Percentiles rank a stretch among this genome's conserved stretches.
These are phyloP conservation scores for Blastocystis sp. DNA, from an alignment of 352 stramenopile genomes.

Conservation along the genomic window DNA sequence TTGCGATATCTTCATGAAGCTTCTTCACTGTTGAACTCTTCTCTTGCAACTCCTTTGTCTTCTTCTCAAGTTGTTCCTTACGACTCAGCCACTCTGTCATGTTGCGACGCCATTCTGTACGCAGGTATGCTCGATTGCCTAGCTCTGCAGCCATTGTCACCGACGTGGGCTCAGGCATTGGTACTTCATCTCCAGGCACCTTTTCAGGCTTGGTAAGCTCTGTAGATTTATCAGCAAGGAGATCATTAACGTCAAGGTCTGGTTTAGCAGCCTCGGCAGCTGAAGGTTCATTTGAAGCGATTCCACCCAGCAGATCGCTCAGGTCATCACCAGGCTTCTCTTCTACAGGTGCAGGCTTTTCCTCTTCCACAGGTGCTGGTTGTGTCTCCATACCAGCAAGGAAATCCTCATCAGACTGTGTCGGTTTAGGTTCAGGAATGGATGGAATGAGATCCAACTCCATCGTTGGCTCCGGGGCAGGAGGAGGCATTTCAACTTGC, in stretches of 20 bases:
- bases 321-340: background rate
- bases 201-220: background rate
- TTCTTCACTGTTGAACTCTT: conserved; percentile 18
- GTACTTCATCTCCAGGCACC: background rate
- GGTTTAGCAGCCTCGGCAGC: background rate
- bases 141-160: conserved; percentile 57
- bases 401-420: background rate
- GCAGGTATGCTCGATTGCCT: conserved; percentile 31
- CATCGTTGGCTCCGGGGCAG: background rate
- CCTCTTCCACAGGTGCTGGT: background rate
- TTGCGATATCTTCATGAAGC: conserved; percentile 50
- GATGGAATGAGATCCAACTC: background rate
- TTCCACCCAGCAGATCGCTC: background rate
- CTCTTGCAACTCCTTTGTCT: conserved; percentile 34
- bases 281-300: background rate
- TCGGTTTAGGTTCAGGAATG: background rate
- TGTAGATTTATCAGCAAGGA: background rate
- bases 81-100: conserved; percentile 36
- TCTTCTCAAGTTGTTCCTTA: conserved; percentile 26
- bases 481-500: background rate
- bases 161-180: conserved; percentile 38
- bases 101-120: background rate
- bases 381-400: background rate
- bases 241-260: background rate
- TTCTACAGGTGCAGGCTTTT: background rate